Evolutionary conservation across 306 rosid genomes (phyloP).

Genomic region (Carpinus fangiana): DNA sequence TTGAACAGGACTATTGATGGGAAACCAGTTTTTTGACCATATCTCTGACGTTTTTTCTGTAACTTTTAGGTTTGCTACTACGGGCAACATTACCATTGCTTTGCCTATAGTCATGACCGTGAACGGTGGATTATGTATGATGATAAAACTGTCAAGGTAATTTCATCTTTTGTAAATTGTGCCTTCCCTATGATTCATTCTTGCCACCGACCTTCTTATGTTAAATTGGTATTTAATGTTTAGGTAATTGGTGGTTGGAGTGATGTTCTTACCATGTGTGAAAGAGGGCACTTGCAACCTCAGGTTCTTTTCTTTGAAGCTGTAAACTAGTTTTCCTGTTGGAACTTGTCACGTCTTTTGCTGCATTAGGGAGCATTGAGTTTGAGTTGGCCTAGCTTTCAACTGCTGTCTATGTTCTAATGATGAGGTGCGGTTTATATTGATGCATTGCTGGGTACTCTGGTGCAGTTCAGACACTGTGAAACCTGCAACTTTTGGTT

Average conservation of each 20-base stretch:
- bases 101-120: conserved; percentile 80
- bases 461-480: conserved; percentile 35
- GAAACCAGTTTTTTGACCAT: not conserved
- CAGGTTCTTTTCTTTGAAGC: conserved; percentile 98
- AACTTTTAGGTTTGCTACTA: conserved; percentile 87
- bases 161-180: conserved; percentile 23
- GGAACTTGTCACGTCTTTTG: conserved; percentile 39
- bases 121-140: conserved; percentile 90
- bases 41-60: conserved; percentile 24
- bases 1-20: conserved; percentile 4
- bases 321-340: conserved; percentile 59
- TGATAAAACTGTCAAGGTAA: conserved; percentile 91
- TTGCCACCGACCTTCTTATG: conserved; percentile 16
- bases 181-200: not conserved
- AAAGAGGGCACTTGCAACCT: conserved; percentile 94
- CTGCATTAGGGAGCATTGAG: conserved; percentile 36
- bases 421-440: conserved; percentile 38
- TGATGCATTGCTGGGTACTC: conserved; percentile 42
- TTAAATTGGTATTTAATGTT: conserved; percentile 19
- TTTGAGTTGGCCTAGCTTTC: conserved; percentile 39
- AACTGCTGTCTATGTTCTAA: conserved; percentile 12
- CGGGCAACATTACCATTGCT: conserved; percentile 98
- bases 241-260: conserved; percentile 95
- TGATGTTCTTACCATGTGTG: conserved; percentile 78
- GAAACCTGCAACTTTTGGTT: conserved; percentile 32